These are phyloP conservation scores for Mimosa pudica DNA, from an alignment of 306 rosid genomes.

Conservation along the genomic window DNA sequence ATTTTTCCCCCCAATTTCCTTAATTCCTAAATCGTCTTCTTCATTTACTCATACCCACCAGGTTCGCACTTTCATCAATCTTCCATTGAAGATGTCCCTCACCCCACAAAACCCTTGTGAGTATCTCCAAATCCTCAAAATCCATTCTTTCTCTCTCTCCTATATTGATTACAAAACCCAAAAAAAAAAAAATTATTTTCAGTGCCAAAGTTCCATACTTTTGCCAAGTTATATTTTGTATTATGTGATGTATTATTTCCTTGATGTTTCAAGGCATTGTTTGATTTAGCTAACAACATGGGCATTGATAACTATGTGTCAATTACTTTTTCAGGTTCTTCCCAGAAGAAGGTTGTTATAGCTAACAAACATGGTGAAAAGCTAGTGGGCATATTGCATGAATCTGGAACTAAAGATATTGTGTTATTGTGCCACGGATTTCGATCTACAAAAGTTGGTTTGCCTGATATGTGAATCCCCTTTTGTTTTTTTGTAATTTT, in stretches of 20 bases:
- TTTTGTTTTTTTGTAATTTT: neutral
- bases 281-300: neutral
- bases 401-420: constrained; percentile 65
- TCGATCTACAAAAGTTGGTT: constrained; percentile 59
- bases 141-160: neutral
- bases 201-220: neutral
- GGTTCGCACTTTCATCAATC: constrained; percentile 35
- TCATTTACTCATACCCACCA: constrained; percentile 24
- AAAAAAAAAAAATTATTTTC: neutral
- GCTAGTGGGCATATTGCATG: constrained; percentile 74
- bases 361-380: constrained; percentile 72
- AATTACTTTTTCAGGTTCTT: constrained; percentile 44
- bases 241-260: neutral
- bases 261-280: neutral
- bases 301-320: neutral
- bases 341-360: constrained; percentile 53
- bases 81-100: constrained; percentile 35
- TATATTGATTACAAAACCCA: neutral
- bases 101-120: constrained; percentile 41
- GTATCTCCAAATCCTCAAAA: neutral
- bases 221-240: neutral
- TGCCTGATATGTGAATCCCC: constrained; percentile 7
- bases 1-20: constrained; percentile 27
- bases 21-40: constrained; percentile 16
- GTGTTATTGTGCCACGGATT: constrained; percentile 84